phyloP scores from a whole-genome alignment of 768 basidiomycete species.

The Tricholoma flavovirens region DNA sequence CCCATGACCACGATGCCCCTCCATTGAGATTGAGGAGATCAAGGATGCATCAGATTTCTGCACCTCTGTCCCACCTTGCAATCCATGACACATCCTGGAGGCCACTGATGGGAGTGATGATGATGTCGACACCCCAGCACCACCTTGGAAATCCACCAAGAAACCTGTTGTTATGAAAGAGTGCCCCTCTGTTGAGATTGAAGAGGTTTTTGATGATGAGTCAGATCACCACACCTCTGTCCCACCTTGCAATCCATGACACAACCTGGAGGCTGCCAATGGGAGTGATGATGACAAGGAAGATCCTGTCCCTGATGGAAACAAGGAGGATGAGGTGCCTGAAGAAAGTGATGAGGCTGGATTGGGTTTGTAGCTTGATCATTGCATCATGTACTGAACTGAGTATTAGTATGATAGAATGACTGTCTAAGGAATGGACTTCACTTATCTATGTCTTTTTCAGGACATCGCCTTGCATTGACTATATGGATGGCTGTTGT shows the following conservation, averaged over 20 bases:
- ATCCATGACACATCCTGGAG: too few species aligned
- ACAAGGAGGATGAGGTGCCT: not conserved
- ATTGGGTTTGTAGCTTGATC: not conserved
- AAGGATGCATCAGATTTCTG: too few species aligned
- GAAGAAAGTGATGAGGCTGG: not conserved
- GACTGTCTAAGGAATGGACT: not conserved
- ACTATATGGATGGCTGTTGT: not conserved
- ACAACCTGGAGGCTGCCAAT: too few species aligned
- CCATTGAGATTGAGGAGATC: not conserved
- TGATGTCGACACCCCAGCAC: not conserved
- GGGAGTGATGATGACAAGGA: not conserved
- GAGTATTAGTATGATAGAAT: not conserved
- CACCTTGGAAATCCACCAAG: not conserved
- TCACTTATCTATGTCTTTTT: conserved; percentile 6
- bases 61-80: too few species aligned
- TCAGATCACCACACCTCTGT: too few species aligned
- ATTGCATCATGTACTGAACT: not conserved
- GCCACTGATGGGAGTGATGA: too few species aligned
- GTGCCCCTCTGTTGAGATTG: too few species aligned
- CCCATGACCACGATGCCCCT: not conserved
- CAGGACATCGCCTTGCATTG: not conserved
- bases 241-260: too few species aligned
- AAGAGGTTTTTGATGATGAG: too few species aligned
- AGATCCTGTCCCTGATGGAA: not conserved
- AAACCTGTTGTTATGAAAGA: too few species aligned